phyloP scores from a whole-genome alignment of 2,329 filamentous ascomycete species.

The Cercospora sp. region DNA sequence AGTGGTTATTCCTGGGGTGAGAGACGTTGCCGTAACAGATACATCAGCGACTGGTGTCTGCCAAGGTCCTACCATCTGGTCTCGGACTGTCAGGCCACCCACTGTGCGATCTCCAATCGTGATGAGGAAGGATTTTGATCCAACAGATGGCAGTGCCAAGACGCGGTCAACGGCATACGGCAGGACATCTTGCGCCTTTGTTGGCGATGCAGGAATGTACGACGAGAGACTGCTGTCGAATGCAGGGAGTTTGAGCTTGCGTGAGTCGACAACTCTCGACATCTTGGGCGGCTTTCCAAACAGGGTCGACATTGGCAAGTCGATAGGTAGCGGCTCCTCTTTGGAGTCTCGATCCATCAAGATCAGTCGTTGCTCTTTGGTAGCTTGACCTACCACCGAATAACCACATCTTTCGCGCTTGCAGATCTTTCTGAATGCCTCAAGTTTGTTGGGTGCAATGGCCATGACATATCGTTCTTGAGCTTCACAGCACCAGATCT shows the following conservation, averaged over 20 bases:
- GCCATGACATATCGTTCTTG: slow-evolving; percentile 95
- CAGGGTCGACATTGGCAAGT: slow-evolving; percentile 82
- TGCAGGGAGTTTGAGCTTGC: slow-evolving; percentile 64
- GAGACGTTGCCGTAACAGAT: slow-evolving; percentile 83
- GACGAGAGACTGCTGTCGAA: slow-evolving; percentile 75
- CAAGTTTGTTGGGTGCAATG: slow-evolving; percentile 77
- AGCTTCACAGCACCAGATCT: slow-evolving; percentile 97
- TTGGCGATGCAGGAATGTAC: slow-evolving; percentile 61
- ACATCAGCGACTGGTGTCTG: slow-evolving; percentile 93
- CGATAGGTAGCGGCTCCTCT: slow-evolving; percentile 75
- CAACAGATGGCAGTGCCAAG: slow-evolving; percentile 81
- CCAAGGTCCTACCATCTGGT: slow-evolving; percentile 97
- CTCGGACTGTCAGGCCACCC: slow-evolving; percentile 81
- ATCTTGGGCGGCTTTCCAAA: slow-evolving; percentile 88
- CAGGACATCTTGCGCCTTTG: slow-evolving; percentile 32
- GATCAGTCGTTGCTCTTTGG: slow-evolving; percentile 71
- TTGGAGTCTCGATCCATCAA: slow-evolving; percentile 78
- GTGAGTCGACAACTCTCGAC: slow-evolving; percentile 70
- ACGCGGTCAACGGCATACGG: slow-evolving; percentile 76
- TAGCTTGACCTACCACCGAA: slow-evolving; percentile 82
- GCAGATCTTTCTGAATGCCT: slow-evolving; percentile 67
- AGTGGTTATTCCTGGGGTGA: slow-evolving; percentile 69
- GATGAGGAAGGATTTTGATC: slow-evolving; percentile 96
- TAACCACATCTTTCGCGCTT: slow-evolving; percentile 87
- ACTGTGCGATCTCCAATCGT: slow-evolving; percentile 94